These are phyloP conservation scores for Triticum timopheevii DNA, from an alignment of 176 grass and related monocot genomes.

Conservation along the genomic window DNA sequence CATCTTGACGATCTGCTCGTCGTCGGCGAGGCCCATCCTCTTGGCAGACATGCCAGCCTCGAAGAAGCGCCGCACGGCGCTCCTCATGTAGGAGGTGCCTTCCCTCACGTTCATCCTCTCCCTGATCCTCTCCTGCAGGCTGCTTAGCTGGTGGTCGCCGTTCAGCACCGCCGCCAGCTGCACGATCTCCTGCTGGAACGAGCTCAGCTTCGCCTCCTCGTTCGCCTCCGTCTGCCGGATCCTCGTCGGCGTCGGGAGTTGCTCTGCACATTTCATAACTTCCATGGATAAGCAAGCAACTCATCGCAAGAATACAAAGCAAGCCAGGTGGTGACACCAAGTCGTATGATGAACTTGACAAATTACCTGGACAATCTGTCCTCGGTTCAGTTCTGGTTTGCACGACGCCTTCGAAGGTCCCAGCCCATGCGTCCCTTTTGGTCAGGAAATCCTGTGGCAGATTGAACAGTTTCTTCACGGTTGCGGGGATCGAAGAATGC, in stretches of 20 bases:
- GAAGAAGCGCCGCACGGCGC: constrained; percentile 68
- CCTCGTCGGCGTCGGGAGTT: constrained; percentile 73
- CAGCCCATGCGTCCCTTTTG: constrained; percentile 81
- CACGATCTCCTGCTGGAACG: constrained; percentile 94
- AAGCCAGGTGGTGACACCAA: rapidly evolving
- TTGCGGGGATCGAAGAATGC: constrained; percentile 93
- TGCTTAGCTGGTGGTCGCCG: constrained; percentile 70
- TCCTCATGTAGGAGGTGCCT: constrained; percentile 77
- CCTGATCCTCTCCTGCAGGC: constrained; percentile 63
- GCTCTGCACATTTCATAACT: constrained; percentile 29
- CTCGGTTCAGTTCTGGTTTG: constrained; percentile 54
- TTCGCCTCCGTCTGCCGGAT: constrained; percentile 75
- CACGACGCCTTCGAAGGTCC: constrained; percentile 80
- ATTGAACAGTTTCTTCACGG: constrained; percentile 78
- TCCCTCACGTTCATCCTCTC: constrained; percentile 77
- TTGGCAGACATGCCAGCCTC: constrained; percentile 64
- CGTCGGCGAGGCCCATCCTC: constrained; percentile 55
- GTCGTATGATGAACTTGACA: neutral
- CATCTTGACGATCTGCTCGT: constrained; percentile 94
- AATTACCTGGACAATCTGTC: constrained; percentile 86
- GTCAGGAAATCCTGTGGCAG: constrained; percentile 77
- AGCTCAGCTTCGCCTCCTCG: constrained; percentile 84
- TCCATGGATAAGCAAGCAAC: neutral
- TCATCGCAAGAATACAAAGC: neutral
- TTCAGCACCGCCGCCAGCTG: constrained; percentile 89